Evolutionary conservation across 1,139 yeast genomes (phyloP).

Genomic region (Saccharomycopsis crataegensis): DNA sequence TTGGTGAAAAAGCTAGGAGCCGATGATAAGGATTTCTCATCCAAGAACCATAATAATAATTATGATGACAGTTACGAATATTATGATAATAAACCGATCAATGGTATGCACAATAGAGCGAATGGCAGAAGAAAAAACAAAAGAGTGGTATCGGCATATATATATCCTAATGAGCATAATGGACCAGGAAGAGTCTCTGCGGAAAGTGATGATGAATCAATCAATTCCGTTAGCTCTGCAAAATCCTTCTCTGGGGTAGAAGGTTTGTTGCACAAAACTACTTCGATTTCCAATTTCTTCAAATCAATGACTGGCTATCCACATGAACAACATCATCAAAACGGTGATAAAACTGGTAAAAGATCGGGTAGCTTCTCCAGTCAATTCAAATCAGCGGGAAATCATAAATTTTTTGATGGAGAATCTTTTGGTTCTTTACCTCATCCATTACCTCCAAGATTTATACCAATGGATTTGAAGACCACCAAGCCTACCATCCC

Average conservation of each 20-base stretch:
- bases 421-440: conserved; percentile 11
- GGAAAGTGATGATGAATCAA: conserved; percentile 20
- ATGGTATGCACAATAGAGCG: not conserved
- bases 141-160: conserved; percentile 3
- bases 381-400: conserved; percentile 10
- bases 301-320: conserved; percentile 12
- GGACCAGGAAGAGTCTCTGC: not conserved
- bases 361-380: conserved; percentile 6
- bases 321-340: not conserved
- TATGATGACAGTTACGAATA: not conserved
- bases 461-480: conserved; percentile 25
- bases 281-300: conserved; percentile 11
- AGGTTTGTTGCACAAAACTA: conserved; percentile 5
- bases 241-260: conserved; percentile 13
- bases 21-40: not conserved
- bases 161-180: not conserved
- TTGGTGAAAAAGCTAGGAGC: conserved; percentile 9
- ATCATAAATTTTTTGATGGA: conserved; percentile 3
- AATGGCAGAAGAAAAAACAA: not conserved
- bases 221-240: conserved; percentile 23
- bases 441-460: conserved; percentile 30
- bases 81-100: not conserved
- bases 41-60: not conserved
- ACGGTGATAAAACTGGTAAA: not conserved
- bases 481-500: conserved; percentile 46